Evolutionary conservation across 441 rosid species (phyloP).

Genomic region (Eutrema salsugineum): DNA sequence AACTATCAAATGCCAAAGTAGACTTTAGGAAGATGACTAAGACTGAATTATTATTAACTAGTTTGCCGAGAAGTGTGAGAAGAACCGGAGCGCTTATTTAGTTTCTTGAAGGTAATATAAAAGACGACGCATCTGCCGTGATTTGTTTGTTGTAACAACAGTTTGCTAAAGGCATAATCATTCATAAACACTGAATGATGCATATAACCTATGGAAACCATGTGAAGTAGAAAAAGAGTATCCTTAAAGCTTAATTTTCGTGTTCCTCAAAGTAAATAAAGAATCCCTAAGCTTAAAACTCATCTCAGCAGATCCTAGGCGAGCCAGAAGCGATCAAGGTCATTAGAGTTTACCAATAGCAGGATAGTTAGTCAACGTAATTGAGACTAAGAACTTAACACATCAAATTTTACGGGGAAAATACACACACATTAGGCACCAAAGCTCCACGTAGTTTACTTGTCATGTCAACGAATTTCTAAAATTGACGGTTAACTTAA

Average conservation of each 20-base stretch:
- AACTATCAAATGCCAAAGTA: not conserved
- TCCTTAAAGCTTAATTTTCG: not conserved
- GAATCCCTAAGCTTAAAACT: not conserved
- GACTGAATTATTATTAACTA: not conserved
- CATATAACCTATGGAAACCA: not conserved
- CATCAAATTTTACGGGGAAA: not conserved
- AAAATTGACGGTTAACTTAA: slow-evolving; percentile 14
- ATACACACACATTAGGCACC: not conserved
- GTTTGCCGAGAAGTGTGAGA: not conserved
- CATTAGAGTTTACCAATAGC: not conserved
- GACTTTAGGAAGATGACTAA: not conserved
- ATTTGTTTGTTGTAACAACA: not conserved
- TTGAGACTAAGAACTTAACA: not conserved
- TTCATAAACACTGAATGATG: not conserved
- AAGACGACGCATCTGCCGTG: not conserved
- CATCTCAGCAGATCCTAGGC: not conserved
- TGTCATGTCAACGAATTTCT: not conserved
- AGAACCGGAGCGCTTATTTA: not conserved
- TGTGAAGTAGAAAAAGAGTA: not conserved
- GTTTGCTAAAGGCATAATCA: not conserved
- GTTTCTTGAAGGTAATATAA: not conserved
- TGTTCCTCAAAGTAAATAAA: not conserved
- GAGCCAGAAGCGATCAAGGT: slow-evolving; percentile 21
- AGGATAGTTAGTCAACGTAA: not conserved
- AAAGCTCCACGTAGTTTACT: not conserved